Conservation (phyloP, 352 stramenopile species). For the Phytophthora uliginosa region DNA sequence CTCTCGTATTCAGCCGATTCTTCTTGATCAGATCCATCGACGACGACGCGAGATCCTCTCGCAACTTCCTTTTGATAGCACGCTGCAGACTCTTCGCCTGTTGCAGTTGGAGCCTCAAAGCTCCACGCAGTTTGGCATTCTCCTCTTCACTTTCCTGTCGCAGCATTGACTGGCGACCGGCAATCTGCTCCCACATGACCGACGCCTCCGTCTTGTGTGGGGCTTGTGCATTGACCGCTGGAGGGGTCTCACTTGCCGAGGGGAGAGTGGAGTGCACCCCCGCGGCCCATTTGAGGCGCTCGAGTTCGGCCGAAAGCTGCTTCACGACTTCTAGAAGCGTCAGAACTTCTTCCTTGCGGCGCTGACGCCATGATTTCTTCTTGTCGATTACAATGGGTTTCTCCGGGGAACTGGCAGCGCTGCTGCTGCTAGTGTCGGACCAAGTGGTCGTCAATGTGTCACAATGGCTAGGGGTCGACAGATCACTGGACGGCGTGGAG, state of each 20-base stretch:
- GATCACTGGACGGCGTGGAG: background rate
- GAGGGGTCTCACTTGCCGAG: background rate
- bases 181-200: slow-evolving; percentile 32
- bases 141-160: slow-evolving; percentile 25
- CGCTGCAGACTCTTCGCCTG: slow-evolving; percentile 34
- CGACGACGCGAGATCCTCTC: slow-evolving; percentile 16
- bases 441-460: slow-evolving; percentile 7
- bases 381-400: background rate
- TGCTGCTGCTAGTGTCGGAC: slow-evolving; percentile 19
- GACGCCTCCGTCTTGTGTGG: slow-evolving; percentile 20
- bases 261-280: slow-evolving; percentile 35
- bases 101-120: slow-evolving; percentile 21
- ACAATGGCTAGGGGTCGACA: background rate
- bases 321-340: slow-evolving; percentile 29
- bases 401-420: slow-evolving; percentile 6
- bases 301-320: slow-evolving; percentile 24
- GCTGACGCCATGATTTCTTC: slow-evolving; percentile 39
- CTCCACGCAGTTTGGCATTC: slow-evolving; percentile 24
- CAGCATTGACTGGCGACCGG: slow-evolving; percentile 27
- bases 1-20: slow-evolving; percentile 20
- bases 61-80: slow-evolving; percentile 29
- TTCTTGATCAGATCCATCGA: slow-evolving; percentile 21
- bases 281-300: slow-evolving; percentile 27
- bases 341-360: slow-evolving; percentile 36
- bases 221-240: background rate